Base-by-base conservation (phyloP, 352 stramenopile species). In the Blastocystis sp. region DNA sequence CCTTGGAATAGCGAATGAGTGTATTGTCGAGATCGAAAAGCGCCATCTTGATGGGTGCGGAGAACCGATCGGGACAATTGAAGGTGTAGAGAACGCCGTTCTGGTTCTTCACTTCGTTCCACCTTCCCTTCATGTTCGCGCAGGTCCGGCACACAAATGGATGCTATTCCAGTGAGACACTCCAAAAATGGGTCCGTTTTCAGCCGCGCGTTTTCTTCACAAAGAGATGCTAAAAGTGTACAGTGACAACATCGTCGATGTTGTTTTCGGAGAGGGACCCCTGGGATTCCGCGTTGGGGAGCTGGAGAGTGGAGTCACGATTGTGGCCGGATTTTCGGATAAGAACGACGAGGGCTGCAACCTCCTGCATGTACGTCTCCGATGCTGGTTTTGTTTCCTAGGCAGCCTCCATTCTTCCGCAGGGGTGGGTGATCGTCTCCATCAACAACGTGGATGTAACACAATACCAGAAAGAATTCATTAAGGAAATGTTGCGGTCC, bases 21-120 rank as follows among this genome's bases (percentile, higher is more conserved):
- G 78, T 88, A 23, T 74, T 59, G 17, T 88, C 78, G 38, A 88
- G 48, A 62, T 88, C 78, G 48, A 88, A 88, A 2, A 88, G 28
- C n/a, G 64, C 64, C 11, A 66, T n/a, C 43, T 78, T 88, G 40
- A 59, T 23, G 43, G 17, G 4, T 23, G 60, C 9, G 56, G 40
- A n/a, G 2, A 45, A 28, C 34, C 19, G 14, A 45, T 45, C 19
- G 11, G 74, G 74, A 56, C 43, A 21, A 45, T 84, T 84, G 56
- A 52, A 84, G 14, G 60, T 45, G 14, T 53, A 59, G 11, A 84
- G 56, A 11, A 17, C 41, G 17, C 52, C 65, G 40, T 62, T 41
- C n/a, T 43, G 9, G 40, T 19, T 62, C 21, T 23, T 69, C 0
- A 70, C 41, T 52, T 84, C 74, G 41, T 56, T 52, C 74, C 74